phyloP scores from a whole-genome alignment of 176 grass and related monocot genomes.

The Musa troglodytarum region DNA sequence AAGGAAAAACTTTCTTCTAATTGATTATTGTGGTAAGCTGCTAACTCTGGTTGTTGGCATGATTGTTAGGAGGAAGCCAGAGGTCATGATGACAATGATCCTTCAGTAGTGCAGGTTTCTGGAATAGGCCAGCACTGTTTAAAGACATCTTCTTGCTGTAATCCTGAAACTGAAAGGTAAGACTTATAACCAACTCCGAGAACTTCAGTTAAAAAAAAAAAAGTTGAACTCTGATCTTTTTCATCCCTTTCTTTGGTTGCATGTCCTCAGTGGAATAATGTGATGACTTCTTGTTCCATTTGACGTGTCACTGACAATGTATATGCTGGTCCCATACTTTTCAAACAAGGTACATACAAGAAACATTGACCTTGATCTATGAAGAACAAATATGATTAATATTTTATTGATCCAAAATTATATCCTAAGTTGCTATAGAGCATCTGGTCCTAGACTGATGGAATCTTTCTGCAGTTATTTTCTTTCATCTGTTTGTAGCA shows the following conservation, averaged over 20 bases:
- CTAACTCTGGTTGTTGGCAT: constrained; percentile 1
- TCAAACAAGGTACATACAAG: constrained; percentile 15
- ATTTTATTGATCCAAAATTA: too few species aligned
- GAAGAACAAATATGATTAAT: background rate
- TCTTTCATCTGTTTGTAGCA: too few species aligned
- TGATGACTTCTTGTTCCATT: constrained; percentile 5
- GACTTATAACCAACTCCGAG: background rate
- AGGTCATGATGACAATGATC: constrained; percentile 20
- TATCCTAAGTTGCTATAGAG: too few species aligned
- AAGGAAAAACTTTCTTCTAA: constrained; percentile 3
- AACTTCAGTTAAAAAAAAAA: background rate
- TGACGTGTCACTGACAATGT: constrained; percentile 1
- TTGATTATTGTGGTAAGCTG: constrained; percentile 2
- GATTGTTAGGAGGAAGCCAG: constrained; percentile 21
- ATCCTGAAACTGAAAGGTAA: background rate
- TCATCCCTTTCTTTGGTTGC: background rate
- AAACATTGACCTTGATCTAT: background rate
- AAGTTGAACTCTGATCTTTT: too few species aligned
- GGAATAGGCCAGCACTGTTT: background rate
- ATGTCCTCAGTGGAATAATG: background rate
- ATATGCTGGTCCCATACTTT: constrained; percentile 4
- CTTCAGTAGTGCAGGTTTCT: background rate
- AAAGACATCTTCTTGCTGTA: background rate
- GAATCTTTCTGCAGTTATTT: too few species aligned
- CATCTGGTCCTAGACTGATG: too few species aligned